These are phyloP conservation scores for Leishmania tarentolae DNA, from an alignment of 208 protist genomes.

Conservation along the genomic window DNA sequence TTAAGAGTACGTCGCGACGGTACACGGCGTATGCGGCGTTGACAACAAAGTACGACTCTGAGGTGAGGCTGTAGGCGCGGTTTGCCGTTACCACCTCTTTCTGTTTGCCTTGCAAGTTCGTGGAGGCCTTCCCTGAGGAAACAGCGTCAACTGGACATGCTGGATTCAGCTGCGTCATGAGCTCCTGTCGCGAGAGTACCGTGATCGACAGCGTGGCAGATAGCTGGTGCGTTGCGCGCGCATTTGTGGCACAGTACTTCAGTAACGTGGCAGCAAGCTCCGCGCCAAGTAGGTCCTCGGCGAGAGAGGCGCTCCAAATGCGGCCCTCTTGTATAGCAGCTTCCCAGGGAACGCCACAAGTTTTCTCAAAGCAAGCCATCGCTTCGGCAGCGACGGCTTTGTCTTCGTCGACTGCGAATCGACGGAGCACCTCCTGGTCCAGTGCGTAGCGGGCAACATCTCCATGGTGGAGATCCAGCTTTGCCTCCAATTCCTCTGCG, in stretches of 20 bases:
- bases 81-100: not conserved
- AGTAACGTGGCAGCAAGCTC: conserved; percentile 70
- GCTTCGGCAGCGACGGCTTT: conserved; percentile 14
- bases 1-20: conserved; percentile 14
- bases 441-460: conserved; percentile 65
- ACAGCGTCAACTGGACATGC: conserved; percentile 8
- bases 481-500: conserved; percentile 36
- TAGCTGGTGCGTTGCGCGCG: conserved; percentile 11
- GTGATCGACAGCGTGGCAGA: conserved; percentile 18
- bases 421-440: conserved; percentile 30
- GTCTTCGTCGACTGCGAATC: conserved; percentile 26
- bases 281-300: conserved; percentile 65
- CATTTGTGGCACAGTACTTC: conserved; percentile 11
- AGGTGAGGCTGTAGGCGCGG: conserved; percentile 14
- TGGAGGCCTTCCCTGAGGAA: not conserved
- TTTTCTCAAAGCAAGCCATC: conserved; percentile 39
- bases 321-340: conserved; percentile 46
- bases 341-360: conserved; percentile 60
- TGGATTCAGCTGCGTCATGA: conserved; percentile 17
- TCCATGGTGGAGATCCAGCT: conserved; percentile 83
- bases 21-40: conserved; percentile 31
- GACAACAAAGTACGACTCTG: conserved; percentile 23
- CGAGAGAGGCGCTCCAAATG: conserved; percentile 75
- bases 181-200: conserved; percentile 10
- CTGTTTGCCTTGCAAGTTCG: not conserved